Evolutionary conservation across 2,329 filamentous ascomycete genomes (phyloP).

Genomic region (Aspergillus eucalypticola): DNA sequence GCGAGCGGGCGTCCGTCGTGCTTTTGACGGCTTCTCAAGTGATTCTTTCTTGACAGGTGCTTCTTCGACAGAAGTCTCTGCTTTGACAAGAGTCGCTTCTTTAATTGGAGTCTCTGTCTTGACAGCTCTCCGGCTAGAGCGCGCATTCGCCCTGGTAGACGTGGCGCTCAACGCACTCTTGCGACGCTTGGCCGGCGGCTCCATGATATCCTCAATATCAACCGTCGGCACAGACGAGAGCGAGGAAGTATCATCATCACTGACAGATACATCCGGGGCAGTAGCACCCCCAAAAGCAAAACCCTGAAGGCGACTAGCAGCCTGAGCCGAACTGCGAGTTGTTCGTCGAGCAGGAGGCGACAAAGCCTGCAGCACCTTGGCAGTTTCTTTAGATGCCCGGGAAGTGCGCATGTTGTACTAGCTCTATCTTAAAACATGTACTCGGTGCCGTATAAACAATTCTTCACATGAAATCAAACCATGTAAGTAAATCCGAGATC

Average conservation of each 20-base stretch:
- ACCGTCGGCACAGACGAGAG: conserved; percentile 39
- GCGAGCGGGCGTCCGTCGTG: conserved; percentile 44
- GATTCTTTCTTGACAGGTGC: conserved; percentile 29
- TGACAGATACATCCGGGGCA: conserved; percentile 30
- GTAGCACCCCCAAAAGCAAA: conserved; percentile 27
- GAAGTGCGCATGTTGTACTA: conserved; percentile 56
- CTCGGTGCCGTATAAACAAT: background rate
- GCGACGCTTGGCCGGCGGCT: conserved; percentile 47
- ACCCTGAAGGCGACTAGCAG: conserved; percentile 24
- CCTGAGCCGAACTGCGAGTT: conserved; percentile 32
- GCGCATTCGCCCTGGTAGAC: conserved; percentile 22
- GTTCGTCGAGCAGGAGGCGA: conserved; percentile 46
- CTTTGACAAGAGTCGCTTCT: background rate
- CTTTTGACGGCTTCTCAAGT: conserved; percentile 18
- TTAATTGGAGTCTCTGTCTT: background rate
- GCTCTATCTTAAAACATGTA: no score
- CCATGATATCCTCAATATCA: conserved; percentile 62
- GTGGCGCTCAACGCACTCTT: conserved; percentile 44
- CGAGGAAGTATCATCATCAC: conserved; percentile 35
- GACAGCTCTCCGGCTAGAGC: background rate
- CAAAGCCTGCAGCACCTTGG: conserved; percentile 56
- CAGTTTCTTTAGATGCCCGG: conserved; percentile 59
- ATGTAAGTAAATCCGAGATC: no score
- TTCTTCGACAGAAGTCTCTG: background rate
- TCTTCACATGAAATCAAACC: conserved; percentile 23